A percentile compares a stretch with the other conserved stretches of the same genome.
Conservation (phyloP, 139 green algal genomes). For the Chloropicon primus region DNA sequence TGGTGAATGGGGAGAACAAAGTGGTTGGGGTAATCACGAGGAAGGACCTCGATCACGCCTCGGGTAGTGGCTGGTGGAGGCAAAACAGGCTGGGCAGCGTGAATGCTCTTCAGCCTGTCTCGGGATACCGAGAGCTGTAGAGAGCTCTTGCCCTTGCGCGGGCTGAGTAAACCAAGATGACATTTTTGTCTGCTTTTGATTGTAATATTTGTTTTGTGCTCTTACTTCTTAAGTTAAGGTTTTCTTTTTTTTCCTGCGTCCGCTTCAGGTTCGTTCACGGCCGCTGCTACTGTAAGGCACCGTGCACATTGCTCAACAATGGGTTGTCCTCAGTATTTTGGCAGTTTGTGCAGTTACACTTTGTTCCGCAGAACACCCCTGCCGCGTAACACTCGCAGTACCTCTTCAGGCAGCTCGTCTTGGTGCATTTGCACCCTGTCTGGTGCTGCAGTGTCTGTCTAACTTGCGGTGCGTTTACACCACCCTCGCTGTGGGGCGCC, state of each 20-base stretch:
- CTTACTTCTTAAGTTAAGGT: too few relatives aligned
- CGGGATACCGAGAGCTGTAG: neutral
- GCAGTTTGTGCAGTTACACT: neutral
- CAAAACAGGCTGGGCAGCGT: neutral
- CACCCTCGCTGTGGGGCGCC: neutral
- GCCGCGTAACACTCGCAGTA: neutral
- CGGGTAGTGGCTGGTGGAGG: conserved; percentile 26
- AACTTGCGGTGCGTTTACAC: too few relatives aligned
- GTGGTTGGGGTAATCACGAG: conserved; percentile 83
- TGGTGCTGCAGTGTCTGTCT: neutral
- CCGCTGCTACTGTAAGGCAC: too few relatives aligned
- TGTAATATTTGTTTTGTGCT: too few relatives aligned
- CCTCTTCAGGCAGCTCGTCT: neutral
- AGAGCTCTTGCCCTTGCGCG: too few relatives aligned
- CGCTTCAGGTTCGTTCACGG: too few relatives aligned
- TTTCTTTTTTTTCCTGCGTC: too few relatives aligned
- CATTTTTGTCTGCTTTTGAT: too few relatives aligned
- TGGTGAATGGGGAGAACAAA: conserved; percentile 50
- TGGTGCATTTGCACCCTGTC: neutral
- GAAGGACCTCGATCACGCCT: conserved; percentile 71
- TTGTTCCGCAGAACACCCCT: neutral
- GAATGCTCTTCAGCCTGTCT: neutral
- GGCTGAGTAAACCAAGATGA: neutral
- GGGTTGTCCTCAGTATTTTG: neutral
- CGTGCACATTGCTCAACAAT: too few relatives aligned